Percentiles rank a stretch among this genome's conserved stretches.
Conservation (phyloP, 371 early-diverging fungal species). For the Mortierella sp. region DNA sequence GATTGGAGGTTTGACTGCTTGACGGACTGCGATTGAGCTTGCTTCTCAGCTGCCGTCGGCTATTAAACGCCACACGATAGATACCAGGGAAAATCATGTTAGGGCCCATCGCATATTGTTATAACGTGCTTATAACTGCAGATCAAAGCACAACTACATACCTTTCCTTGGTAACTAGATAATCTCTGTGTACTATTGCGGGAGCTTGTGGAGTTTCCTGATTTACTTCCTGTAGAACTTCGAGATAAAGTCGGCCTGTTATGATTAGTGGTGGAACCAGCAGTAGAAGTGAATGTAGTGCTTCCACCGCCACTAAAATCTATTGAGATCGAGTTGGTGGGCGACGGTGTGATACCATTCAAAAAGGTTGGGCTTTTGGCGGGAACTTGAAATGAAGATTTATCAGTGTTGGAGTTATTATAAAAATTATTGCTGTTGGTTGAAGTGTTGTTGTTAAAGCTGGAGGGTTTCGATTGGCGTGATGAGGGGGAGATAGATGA, state of each 20-base stretch:
- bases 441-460: slow-evolving; percentile 20
- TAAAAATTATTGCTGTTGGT: slow-evolving; percentile 26
- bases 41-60: slow-evolving; percentile 16
- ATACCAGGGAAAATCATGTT: neutral
- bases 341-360: slow-evolving; percentile 47
- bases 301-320: slow-evolving; percentile 34
- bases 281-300: slow-evolving; percentile 20
- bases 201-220: slow-evolving; percentile 33
- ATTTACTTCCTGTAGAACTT: slow-evolving; percentile 53
- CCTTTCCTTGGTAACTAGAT: slow-evolving; percentile 51
- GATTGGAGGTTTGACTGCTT: slow-evolving; percentile 49
- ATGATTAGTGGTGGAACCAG: slow-evolving; percentile 6
- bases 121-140: too few species aligned
- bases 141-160: slow-evolving; percentile 4
- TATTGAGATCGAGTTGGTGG: slow-evolving; percentile 47
- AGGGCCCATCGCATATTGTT: neutral
- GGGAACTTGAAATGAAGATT: slow-evolving; percentile 29
- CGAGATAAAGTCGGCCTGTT: slow-evolving; percentile 41
- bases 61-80: neutral
- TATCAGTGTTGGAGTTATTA: slow-evolving; percentile 27
- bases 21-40: slow-evolving; percentile 19
- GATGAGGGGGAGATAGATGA: slow-evolving; percentile 46
- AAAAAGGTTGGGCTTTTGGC: slow-evolving; percentile 16
- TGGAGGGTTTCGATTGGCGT: slow-evolving; percentile 32
- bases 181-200: slow-evolving; percentile 36